Conservation (phyloP, 352 stramenopile species). For the Globisporangium megalacanthum region DNA sequence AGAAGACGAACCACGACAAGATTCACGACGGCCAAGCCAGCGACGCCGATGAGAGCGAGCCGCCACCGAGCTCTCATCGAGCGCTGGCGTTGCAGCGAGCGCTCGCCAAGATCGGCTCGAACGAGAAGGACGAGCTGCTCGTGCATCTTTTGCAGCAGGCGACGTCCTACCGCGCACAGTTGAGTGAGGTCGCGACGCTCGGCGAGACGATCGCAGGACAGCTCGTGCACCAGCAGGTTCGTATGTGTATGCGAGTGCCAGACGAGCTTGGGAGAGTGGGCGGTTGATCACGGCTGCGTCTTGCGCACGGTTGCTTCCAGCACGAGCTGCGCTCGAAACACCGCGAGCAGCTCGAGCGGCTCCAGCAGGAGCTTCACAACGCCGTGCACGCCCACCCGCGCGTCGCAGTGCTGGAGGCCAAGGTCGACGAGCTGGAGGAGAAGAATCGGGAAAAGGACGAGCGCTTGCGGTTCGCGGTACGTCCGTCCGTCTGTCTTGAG, state of each 20-base stretch:
- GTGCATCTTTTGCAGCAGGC: slow-evolving; percentile 43
- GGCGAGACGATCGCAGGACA: slow-evolving; percentile 63
- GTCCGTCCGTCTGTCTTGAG: neutral
- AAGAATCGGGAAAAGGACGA: slow-evolving; percentile 42
- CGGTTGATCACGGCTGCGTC: too few relatives aligned
- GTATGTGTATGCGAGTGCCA: slow-evolving; percentile 1
- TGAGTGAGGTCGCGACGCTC: slow-evolving; percentile 40
- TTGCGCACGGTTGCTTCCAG: slow-evolving; percentile 14
- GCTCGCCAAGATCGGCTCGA: slow-evolving; percentile 43
- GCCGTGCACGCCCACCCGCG: slow-evolving; percentile 43
- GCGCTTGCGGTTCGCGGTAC: slow-evolving; percentile 59
- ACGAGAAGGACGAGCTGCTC: slow-evolving; percentile 54
- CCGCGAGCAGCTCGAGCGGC: slow-evolving; percentile 27
- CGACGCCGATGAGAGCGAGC: neutral
- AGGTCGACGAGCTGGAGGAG: slow-evolving; percentile 35
- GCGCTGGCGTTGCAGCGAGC: slow-evolving; percentile 10
- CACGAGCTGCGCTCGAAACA: slow-evolving; percentile 53
- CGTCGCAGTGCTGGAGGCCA: slow-evolving; percentile 30
- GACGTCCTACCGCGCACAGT: slow-evolving; percentile 27
- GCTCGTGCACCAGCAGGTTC: slow-evolving; percentile 62
- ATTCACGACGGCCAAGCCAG: neutral
- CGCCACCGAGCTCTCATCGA: neutral
- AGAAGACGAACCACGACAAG: slow-evolving; percentile 7
- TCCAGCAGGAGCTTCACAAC: slow-evolving; percentile 44
- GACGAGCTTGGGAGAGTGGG: neutral